Evolutionary conservation across 441 rosid genomes (phyloP), one percentile per base, ranked within the genome.

Genomic region (Populus hybrid): DNA sequence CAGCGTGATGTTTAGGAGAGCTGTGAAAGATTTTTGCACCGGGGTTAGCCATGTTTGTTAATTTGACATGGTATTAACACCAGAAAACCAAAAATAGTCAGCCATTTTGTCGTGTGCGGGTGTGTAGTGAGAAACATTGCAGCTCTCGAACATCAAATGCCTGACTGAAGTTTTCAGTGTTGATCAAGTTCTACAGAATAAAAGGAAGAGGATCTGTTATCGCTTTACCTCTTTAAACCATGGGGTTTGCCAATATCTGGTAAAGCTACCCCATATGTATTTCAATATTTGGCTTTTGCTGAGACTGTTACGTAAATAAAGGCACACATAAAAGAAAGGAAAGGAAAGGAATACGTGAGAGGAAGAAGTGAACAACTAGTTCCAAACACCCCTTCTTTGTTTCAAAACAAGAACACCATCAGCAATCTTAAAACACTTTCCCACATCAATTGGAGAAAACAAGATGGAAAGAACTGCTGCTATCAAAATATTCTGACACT

Each of bases 401-500:
- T 42, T 36, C 64, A 26, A 34, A 28, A 61, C 32, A 46, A 42
- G 34, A 73, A 75, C 26, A 7, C 30, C 79, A 70, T 38, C 69
- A 69, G 64, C 67, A 69, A 69, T 24, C 74, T 69, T 18, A 61
- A 61, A 71, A 71, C 46, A 30, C 75, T 30, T 2, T 21, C 21
- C 53, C 53, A 18, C 72, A 63, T 77, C 67, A 65, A 65, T 19
- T 65, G 61, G 11, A 35, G 1, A 72, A 80, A 63, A 63, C 73
- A 32, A 72, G 18, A 67, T 67, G 69, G 35, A 78, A 75, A 46
- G 36, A 42, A n/a, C 11, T 59, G 68, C 32, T 7, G 32, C 67
- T 35, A 32, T 36, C 69, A 71, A 66, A 28, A 28, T 24, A 28
- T 78, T 79, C 26, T 80, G 71, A 64, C 74, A 79, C 28, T 34